Conservation (phyloP, 345 rosid genomes). For the Nasturtium officinale region DNA sequence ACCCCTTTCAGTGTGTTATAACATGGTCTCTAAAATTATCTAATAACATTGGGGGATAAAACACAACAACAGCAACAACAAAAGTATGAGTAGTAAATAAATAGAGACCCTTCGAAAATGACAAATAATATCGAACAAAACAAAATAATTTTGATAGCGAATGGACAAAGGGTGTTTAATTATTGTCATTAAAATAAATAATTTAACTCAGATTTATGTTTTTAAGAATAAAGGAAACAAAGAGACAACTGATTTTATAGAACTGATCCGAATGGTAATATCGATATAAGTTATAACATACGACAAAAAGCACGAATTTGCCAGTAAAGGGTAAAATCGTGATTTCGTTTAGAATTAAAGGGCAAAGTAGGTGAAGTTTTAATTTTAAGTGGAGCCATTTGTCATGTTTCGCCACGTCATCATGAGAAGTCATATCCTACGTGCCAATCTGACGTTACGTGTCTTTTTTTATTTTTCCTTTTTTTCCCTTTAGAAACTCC, state of each 20-base stretch:
- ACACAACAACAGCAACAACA: background rate
- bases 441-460: conserved; percentile 32
- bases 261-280: conserved; percentile 32
- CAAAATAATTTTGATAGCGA: conserved; percentile 41
- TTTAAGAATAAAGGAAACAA: conserved; percentile 31
- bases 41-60: conserved; percentile 10
- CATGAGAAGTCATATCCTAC: conserved; percentile 26
- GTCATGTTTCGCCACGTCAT: conserved; percentile 35
- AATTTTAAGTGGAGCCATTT: conserved; percentile 27
- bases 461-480: background rate
- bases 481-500: background rate
- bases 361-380: conserved; percentile 29
- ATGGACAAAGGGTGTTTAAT: conserved; percentile 28
- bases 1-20: background rate
- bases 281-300: conserved; percentile 14
- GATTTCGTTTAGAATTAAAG: background rate
- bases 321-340: conserved; percentile 20
- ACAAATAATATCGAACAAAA: conserved; percentile 40
- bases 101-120: conserved; percentile 29
- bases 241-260: conserved; percentile 28
- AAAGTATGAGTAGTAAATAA: conserved; percentile 20
- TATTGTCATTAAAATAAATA: background rate
- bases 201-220: conserved; percentile 17
- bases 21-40: background rate
- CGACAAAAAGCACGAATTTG: conserved; percentile 30